A percentile compares a stretch with the other conserved stretches of the same genome.
Conservation (phyloP, 2,329 filamentous ascomycete species). For the Neonectria sp. region DNA sequence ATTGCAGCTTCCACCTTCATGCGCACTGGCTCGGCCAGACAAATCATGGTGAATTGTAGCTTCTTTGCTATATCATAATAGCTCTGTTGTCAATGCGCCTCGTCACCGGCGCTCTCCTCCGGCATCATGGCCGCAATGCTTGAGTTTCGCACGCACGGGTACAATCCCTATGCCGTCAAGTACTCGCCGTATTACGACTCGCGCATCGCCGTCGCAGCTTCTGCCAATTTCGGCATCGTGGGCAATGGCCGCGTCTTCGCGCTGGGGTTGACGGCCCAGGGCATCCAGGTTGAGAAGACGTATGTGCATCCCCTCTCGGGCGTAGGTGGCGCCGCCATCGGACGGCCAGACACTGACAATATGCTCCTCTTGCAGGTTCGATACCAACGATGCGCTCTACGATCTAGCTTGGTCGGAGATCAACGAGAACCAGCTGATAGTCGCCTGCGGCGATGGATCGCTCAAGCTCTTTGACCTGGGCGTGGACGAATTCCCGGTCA, state of each 20-base stretch:
- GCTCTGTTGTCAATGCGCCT: slow-evolving; percentile 38
- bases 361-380: slow-evolving; percentile 73
- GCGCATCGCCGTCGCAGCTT: slow-evolving; percentile 88
- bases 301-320: slow-evolving; percentile 56
- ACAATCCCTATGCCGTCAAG: slow-evolving; percentile 96
- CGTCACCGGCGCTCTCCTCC: slow-evolving; percentile 18
- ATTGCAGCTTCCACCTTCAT: slow-evolving; percentile 28
- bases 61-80: slow-evolving; percentile 32
- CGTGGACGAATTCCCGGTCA: slow-evolving; percentile 87
- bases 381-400: slow-evolving; percentile 97
- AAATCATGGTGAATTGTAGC: slow-evolving; percentile 25
- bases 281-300: slow-evolving; percentile 88
- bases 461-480: slow-evolving; percentile 94
- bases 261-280: slow-evolving; percentile 84
- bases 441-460: slow-evolving; percentile 92
- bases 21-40: background rate
- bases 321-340: slow-evolving; percentile 15
- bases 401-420: slow-evolving; percentile 96
- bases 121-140: slow-evolving; percentile 78
- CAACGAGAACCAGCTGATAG: slow-evolving; percentile 94
- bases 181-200: slow-evolving; percentile 99
- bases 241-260: slow-evolving; percentile 94
- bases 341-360: slow-evolving; percentile 6
- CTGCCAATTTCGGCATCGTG: slow-evolving; percentile 97
- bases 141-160: slow-evolving; percentile 93